Percentiles rank a stretch among this genome's conserved stretches.
phyloP scores from a whole-genome alignment of 1,139 yeast genomes.

The Suhomyces coccinellae region DNA sequence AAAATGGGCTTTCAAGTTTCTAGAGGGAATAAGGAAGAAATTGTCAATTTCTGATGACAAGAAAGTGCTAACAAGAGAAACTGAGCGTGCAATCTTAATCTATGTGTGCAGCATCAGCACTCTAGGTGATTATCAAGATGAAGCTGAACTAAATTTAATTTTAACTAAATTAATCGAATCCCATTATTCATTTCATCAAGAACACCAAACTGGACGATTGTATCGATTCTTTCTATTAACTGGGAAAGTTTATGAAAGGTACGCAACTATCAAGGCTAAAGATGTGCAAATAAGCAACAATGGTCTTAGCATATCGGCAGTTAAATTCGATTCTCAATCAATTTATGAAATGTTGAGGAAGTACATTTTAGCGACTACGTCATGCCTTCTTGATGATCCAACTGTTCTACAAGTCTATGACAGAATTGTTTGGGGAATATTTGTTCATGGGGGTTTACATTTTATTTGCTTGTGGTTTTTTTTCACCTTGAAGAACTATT shows the following conservation, averaged over 20 bases:
- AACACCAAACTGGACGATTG: slow-evolving; percentile 1
- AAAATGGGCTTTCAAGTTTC: slow-evolving; percentile 24
- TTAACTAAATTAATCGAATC: not conserved
- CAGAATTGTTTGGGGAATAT: slow-evolving; percentile 38
- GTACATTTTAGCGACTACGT: slow-evolving; percentile 31
- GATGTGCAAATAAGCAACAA: slow-evolving; percentile 5
- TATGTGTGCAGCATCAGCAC: slow-evolving; percentile 3
- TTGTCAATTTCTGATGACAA: not conserved
- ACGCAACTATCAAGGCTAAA: slow-evolving; percentile 15
- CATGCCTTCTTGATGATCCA: slow-evolving; percentile 38
- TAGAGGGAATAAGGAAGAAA: slow-evolving; percentile 3
- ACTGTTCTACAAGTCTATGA: slow-evolving; percentile 31
- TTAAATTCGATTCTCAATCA: slow-evolving; percentile 21
- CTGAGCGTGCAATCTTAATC: not conserved
- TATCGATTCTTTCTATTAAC: slow-evolving; percentile 19
- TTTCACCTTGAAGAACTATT: slow-evolving; percentile 30
- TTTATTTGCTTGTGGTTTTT: slow-evolving; percentile 44
- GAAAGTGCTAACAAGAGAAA: not conserved
- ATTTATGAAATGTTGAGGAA: slow-evolving; percentile 34
- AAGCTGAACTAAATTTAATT: not conserved
- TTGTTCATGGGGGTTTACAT: slow-evolving; percentile 47
- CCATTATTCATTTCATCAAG: not conserved
- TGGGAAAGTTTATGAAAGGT: slow-evolving; percentile 23
- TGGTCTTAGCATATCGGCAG: slow-evolving; percentile 1
- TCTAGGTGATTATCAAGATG: not conserved